These are phyloP conservation scores for Paraphoma chrysanthemicola DNA, from an alignment of 2,329 filamentous ascomycete genomes.

Conservation along the genomic window DNA sequence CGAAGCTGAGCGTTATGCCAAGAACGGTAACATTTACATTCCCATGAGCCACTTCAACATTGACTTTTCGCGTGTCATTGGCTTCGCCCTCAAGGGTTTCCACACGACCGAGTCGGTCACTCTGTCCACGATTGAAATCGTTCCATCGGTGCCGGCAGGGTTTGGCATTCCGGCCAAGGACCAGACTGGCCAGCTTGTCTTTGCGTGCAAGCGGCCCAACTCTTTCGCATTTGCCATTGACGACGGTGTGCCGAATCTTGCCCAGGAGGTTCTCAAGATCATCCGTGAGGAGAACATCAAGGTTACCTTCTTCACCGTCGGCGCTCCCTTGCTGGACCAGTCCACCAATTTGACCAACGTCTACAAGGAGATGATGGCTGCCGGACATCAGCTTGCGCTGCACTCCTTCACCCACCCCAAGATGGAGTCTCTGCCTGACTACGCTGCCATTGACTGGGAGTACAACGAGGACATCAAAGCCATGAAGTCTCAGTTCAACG, in stretches of 20 bases:
- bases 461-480: slow-evolving; percentile 64
- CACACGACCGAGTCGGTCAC: slow-evolving; percentile 60
- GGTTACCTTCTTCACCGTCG: slow-evolving; percentile 76
- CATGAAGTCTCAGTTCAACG: slow-evolving; percentile 49
- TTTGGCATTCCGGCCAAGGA: slow-evolving; percentile 66
- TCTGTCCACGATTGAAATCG: slow-evolving; percentile 67
- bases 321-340: slow-evolving; percentile 65
- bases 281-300: slow-evolving; percentile 67
- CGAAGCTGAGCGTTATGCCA: slow-evolving; percentile 67
- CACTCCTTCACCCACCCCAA: slow-evolving; percentile 75
- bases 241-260: slow-evolving; percentile 67
- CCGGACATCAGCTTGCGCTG: slow-evolving; percentile 72
- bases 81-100: slow-evolving; percentile 70
- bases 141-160: slow-evolving; percentile 59
- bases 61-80: slow-evolving; percentile 62
- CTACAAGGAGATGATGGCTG: slow-evolving; percentile 67
- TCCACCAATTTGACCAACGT: slow-evolving; percentile 68
- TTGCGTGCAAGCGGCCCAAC: slow-evolving; percentile 71
- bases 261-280: slow-evolving; percentile 67
- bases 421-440: slow-evolving; percentile 64
- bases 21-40: slow-evolving; percentile 67
- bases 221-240: slow-evolving; percentile 77
- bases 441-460: slow-evolving; percentile 67
- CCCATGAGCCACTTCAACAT: slow-evolving; percentile 72
- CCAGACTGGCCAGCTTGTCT: slow-evolving; percentile 66